Percentiles rank a stretch among this genome's conserved stretches.
phyloP scores from a whole-genome alignment of 768 basidiomycete genomes.

The Austroboletus festivus region DNA sequence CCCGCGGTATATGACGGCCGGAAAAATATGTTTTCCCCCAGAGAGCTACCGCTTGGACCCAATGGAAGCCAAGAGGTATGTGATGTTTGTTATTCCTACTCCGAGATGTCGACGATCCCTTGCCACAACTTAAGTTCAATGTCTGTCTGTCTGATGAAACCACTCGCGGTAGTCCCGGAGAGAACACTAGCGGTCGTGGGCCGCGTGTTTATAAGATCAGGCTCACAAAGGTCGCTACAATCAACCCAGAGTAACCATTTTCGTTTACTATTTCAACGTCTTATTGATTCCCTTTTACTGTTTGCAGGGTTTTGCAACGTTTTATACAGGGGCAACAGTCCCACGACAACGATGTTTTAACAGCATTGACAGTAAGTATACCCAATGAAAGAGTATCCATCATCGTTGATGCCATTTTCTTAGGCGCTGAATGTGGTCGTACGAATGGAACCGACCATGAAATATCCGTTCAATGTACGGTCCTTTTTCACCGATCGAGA shows the following conservation, averaged over 20 bases:
- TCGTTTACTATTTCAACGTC: constrained; percentile 19
- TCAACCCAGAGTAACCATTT: constrained; percentile 49
- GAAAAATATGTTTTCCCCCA: constrained; percentile 69
- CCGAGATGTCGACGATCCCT: constrained; percentile 2
- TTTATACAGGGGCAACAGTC: constrained; percentile 66
- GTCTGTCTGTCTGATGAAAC: constrained; percentile 48
- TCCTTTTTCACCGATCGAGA: constrained; percentile 69
- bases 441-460: constrained; percentile 67
- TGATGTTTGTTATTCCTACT: background rate
- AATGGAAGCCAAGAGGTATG: constrained; percentile 50
- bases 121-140: constrained; percentile 47
- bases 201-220: constrained; percentile 69
- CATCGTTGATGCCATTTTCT: background rate
- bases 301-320: constrained; percentile 53
- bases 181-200: constrained; percentile 35
- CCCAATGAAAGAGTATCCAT: background rate
- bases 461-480: constrained; percentile 68
- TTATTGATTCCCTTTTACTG: constrained; percentile 2
- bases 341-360: constrained; percentile 64
- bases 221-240: constrained; percentile 55
- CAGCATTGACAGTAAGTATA: constrained; percentile 56
- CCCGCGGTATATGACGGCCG: constrained; percentile 75
- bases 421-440: constrained; percentile 75
- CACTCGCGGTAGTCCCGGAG: constrained; percentile 30
- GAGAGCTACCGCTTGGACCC: constrained; percentile 58